Conservation (phyloP, 2,329 filamentous ascomycete species). For the Claviceps pazoutovae region DNA sequence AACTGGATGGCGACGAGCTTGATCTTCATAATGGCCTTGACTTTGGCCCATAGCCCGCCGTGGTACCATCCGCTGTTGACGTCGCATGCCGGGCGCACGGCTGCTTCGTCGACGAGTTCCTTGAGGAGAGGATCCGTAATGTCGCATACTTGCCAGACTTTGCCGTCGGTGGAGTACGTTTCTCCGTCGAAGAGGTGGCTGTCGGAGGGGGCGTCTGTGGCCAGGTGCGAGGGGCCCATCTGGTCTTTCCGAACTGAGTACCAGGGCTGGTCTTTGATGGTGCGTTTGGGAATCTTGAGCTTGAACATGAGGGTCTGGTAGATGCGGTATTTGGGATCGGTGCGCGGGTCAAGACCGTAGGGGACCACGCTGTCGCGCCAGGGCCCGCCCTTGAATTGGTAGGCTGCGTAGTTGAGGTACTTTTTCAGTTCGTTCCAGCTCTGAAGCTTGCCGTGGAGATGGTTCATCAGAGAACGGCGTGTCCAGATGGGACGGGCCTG, state of each 20-base stretch:
- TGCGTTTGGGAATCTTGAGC: slow-evolving; percentile 39
- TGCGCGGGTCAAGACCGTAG: slow-evolving; percentile 76
- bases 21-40: slow-evolving; percentile 74
- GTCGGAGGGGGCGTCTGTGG: slow-evolving; percentile 25
- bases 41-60: slow-evolving; percentile 68
- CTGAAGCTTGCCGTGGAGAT: slow-evolving; percentile 38
- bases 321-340: slow-evolving; percentile 57
- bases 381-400: slow-evolving; percentile 83
- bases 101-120: slow-evolving; percentile 48
- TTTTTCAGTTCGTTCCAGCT: slow-evolving; percentile 51
- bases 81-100: slow-evolving; percentile 46
- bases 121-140: slow-evolving; percentile 66
- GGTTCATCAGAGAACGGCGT: slow-evolving; percentile 65
- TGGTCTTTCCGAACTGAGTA: slow-evolving; percentile 30
- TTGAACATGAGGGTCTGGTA: slow-evolving; percentile 90
- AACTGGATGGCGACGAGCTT: slow-evolving; percentile 61
- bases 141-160: slow-evolving; percentile 91
- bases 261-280: slow-evolving; percentile 33
- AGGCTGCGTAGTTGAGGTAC: slow-evolving; percentile 72
- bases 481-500: slow-evolving; percentile 73
- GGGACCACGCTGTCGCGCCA: slow-evolving; percentile 80
- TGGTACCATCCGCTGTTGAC: slow-evolving; percentile 70
- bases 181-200: slow-evolving; percentile 76
- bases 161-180: slow-evolving; percentile 62
- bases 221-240: slow-evolving; percentile 24